Conservation (phyloP, 106 monocot species). For the Dendrobium chrysotoxum region DNA sequence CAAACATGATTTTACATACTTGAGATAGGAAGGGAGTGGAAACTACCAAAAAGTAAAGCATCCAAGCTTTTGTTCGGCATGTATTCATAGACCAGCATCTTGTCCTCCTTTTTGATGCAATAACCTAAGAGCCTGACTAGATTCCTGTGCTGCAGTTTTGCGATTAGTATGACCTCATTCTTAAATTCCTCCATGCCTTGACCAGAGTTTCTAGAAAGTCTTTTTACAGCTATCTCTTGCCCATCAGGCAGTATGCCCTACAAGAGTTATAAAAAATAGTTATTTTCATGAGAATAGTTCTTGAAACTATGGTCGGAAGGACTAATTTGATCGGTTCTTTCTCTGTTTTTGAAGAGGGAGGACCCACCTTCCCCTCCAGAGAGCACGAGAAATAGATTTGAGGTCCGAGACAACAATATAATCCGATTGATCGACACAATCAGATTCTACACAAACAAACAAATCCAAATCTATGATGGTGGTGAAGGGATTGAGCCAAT, state of each 20-base stretch:
- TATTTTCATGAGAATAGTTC: background rate
- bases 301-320: background rate
- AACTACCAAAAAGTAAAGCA: conserved; percentile 32
- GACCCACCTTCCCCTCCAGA: too few species aligned
- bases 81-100: conserved; percentile 37
- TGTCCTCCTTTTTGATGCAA: conserved; percentile 37
- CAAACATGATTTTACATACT: background rate
- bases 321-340: background rate
- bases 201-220: conserved; percentile 30
- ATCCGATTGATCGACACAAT: too few species aligned
- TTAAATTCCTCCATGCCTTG: conserved; percentile 49
- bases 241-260: conserved; percentile 35
- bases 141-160: conserved; percentile 45
- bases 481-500: too few species aligned
- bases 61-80: conserved; percentile 46
- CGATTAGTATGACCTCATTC: conserved; percentile 41
- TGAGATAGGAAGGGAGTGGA: background rate
- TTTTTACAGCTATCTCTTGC: conserved; percentile 44
- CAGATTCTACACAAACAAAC: too few species aligned
- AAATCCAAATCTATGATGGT: too few species aligned
- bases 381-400: too few species aligned
- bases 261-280: background rate
- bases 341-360: background rate
- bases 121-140: conserved; percentile 44
- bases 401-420: too few species aligned